Conservation (phyloP, 495 filamentous ascomycete species). For the Symbiotaphrina buchneri region DNA sequence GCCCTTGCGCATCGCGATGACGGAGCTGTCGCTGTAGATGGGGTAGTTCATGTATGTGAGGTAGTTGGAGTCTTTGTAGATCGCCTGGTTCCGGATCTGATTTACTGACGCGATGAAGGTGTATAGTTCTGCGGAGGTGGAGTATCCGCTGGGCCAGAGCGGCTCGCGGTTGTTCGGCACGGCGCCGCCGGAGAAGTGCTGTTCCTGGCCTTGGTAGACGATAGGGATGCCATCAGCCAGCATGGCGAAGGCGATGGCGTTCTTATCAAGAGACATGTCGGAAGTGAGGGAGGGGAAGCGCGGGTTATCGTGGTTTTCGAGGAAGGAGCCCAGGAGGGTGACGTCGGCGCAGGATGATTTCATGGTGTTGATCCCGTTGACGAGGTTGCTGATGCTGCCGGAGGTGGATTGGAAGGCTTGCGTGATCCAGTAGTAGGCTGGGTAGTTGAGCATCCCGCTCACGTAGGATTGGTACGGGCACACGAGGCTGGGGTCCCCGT, state of each 20-base stretch:
- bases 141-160: slow-evolving; percentile 44
- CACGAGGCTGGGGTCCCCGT: slow-evolving; percentile 20
- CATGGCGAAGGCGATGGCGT: slow-evolving; percentile 49
- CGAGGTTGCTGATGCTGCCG: background rate
- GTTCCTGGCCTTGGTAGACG: slow-evolving; percentile 51
- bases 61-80: slow-evolving; percentile 20
- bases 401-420: background rate
- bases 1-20: slow-evolving; percentile 46
- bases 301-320: slow-evolving; percentile 61
- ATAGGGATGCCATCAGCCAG: slow-evolving; percentile 48
- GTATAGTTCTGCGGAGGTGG: slow-evolving; percentile 35
- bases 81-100: slow-evolving; percentile 31
- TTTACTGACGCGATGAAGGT: slow-evolving; percentile 31
- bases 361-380: background rate
- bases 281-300: slow-evolving; percentile 35
- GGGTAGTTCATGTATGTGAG: slow-evolving; percentile 27
- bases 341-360: background rate
- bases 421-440: background rate
- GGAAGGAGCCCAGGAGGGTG: slow-evolving; percentile 35
- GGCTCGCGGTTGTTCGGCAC: slow-evolving; percentile 53
- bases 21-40: slow-evolving; percentile 30
- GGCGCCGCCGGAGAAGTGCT: slow-evolving; percentile 32
- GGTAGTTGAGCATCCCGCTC: background rate
- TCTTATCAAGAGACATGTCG: slow-evolving; percentile 32
- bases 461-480: background rate